phyloP scores from a whole-genome alignment of 805 yeast species.

The Cyberlindnera mrakii region DNA sequence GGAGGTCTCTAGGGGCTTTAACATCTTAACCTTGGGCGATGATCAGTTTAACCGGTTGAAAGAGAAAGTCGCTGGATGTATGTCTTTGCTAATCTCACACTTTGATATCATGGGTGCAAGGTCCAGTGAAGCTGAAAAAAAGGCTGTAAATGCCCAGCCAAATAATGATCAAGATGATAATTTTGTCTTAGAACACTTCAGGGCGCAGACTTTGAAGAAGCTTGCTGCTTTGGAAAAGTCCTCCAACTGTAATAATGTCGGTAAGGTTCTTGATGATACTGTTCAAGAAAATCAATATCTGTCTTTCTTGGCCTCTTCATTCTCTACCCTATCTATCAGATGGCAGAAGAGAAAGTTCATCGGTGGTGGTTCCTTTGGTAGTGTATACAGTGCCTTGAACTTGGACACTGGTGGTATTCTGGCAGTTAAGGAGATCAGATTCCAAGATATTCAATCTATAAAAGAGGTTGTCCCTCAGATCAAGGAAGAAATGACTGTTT shows the following conservation, averaged over 20 bases:
- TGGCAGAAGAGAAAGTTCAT: constrained; percentile 95
- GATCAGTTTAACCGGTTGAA: constrained; percentile 69
- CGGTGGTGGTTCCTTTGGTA: constrained; percentile 96
- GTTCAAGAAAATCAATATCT: constrained; percentile 85
- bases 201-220: constrained; percentile 63
- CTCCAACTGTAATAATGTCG: constrained; percentile 45
- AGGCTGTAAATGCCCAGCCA: constrained; percentile 35
- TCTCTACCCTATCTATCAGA: constrained; percentile 84
- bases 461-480: constrained; percentile 81
- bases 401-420: constrained; percentile 92
- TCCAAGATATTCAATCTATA: constrained; percentile 83
- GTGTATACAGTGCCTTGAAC: constrained; percentile 86
- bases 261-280: constrained; percentile 83
- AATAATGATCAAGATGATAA: constrained; percentile 49
- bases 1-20: constrained; percentile 88
- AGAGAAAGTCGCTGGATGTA: constrained; percentile 85
- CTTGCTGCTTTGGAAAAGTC: constrained; percentile 57
- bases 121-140: constrained; percentile 56
- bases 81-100: constrained; percentile 89
- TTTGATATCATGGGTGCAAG: constrained; percentile 98
- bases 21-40: constrained; percentile 73
- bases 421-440: constrained; percentile 94
- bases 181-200: constrained; percentile 48
- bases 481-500: constrained; percentile 93
- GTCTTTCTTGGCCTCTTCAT: constrained; percentile 79